Conservation (phyloP, 441 rosid species). For the Lepidium campestre region DNA sequence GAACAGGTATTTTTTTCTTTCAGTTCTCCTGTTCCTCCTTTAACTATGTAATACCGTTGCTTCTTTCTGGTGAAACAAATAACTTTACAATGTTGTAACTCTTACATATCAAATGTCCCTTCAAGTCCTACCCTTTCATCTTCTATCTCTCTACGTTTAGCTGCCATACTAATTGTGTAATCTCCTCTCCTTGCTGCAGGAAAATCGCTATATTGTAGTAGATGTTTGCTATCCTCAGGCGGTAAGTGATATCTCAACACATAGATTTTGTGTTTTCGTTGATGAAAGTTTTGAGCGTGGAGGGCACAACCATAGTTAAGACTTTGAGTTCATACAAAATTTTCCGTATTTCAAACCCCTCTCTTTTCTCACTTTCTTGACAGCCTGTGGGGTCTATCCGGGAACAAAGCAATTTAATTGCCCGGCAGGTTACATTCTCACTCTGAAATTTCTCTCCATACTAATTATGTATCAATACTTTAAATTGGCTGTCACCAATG, state of each 20-base stretch:
- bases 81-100: neutral
- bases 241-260: constrained; percentile 38
- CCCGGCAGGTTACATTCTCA: constrained; percentile 60
- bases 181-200: constrained; percentile 40
- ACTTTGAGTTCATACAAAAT: neutral
- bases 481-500: neutral
- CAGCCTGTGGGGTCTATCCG: constrained; percentile 93
- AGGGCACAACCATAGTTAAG: neutral
- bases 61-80: neutral
- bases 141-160: neutral
- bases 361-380: constrained; percentile 15
- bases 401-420: constrained; percentile 70
- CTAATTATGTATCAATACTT: constrained; percentile 3
- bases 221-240: constrained; percentile 85
- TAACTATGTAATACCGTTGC: neutral
- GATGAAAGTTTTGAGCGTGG: neutral
- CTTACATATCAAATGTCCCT: neutral
- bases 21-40: neutral
- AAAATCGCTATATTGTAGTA: constrained; percentile 78
- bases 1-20: constrained; percentile 59
- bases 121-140: neutral
- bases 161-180: neutral
- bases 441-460: neutral
- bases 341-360: neutral
- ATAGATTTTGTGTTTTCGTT: neutral